A percentile compares a stretch with the other conserved stretches of the same genome.
Conservation (phyloP, 768 basidiomycete genomes). For the Flagelloscypha sp. region DNA sequence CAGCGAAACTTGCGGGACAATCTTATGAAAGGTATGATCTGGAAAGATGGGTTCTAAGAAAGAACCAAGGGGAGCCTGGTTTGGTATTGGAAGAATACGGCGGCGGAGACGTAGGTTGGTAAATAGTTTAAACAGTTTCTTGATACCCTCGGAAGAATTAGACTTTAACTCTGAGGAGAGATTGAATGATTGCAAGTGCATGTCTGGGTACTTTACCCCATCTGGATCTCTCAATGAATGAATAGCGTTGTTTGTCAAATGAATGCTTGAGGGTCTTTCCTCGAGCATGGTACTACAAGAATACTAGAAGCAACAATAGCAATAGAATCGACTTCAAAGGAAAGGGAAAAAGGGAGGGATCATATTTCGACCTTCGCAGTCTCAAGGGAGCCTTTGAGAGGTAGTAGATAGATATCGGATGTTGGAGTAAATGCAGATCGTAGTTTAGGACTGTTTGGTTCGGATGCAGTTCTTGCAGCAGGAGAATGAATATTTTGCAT, state of each 20-base stretch:
- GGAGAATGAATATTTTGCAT: background rate
- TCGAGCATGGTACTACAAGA: slow-evolving; percentile 8
- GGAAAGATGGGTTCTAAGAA: slow-evolving; percentile 68
- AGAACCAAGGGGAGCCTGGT: slow-evolving; percentile 47
- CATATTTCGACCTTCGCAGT: background rate
- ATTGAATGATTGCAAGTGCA: slow-evolving; percentile 1
- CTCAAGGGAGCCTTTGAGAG: slow-evolving; percentile 13
- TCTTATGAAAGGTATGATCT: slow-evolving; percentile 77
- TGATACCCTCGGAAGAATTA: no score
- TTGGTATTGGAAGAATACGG: slow-evolving; percentile 54
- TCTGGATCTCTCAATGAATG: slow-evolving; percentile 8
- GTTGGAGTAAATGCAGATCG: slow-evolving; percentile 27
- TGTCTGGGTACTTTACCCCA: slow-evolving; percentile 4
- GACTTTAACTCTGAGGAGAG: no score
- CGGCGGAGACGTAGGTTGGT: slow-evolving; percentile 68
- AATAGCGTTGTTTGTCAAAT: slow-evolving; percentile 1
- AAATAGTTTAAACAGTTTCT: no score
- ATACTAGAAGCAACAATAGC: slow-evolving; percentile 5
- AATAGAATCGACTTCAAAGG: no score
- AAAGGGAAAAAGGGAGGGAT: background rate
- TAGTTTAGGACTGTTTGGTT: no score
- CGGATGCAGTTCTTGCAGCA: no score
- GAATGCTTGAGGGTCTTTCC: slow-evolving; percentile 9
- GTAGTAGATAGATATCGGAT: slow-evolving; percentile 30
- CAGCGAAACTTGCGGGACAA: slow-evolving; percentile 69